Base-by-base conservation (phyloP, 1,284 basidiomycete species). In the Leccinum subrobustum region DNA sequence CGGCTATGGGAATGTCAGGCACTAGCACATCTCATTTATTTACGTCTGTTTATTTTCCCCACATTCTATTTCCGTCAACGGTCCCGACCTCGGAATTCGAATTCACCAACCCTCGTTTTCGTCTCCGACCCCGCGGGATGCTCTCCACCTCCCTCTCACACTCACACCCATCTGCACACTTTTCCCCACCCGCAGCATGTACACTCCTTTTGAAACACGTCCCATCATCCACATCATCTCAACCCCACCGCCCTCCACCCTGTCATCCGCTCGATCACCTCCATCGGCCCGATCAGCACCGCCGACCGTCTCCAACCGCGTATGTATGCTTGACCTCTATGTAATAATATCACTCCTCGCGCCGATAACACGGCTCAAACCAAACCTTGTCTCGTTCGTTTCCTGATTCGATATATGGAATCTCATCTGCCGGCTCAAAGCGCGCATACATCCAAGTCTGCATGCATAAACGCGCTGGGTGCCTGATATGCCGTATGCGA, bases 1-100 rank as follows among this genome's bases (percentile, higher is more conserved):
- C 70, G 70, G 51, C 64, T 70, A 72, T 72, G 72, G 70, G 69
- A 71, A 74, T 60, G 2, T 39, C 59, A 69, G 69, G 67, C 59
- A 70, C 69, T 11, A 7, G 48, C 8, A 3, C 33, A 25, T 27
- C 23, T 35, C 14, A 23, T 50, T 7, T 69, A 35, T 69, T 71
- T 70, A 29, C 33, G 0, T 0, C n/a, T 70, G 47, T 72, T 71
- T 67, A 55, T 59, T 58, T 61, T 59, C 69, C 69, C 69, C 69
- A 61, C 65, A 67, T 48, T 61, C 58, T 65, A 65, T 70, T 58
- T 57, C 55, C 29, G 51, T 20, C 11, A 18, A 37, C 68, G 66
- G 66, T 12, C 56, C 66, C 66, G 66, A 56, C 60, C 57, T 56
- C 65, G 56, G 62, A 65, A 58, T 39, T 64, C 57, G 51, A 70